These are phyloP conservation scores for Vinca minor DNA, from an alignment of 257 asterid genomes.

Conservation along the genomic window DNA sequence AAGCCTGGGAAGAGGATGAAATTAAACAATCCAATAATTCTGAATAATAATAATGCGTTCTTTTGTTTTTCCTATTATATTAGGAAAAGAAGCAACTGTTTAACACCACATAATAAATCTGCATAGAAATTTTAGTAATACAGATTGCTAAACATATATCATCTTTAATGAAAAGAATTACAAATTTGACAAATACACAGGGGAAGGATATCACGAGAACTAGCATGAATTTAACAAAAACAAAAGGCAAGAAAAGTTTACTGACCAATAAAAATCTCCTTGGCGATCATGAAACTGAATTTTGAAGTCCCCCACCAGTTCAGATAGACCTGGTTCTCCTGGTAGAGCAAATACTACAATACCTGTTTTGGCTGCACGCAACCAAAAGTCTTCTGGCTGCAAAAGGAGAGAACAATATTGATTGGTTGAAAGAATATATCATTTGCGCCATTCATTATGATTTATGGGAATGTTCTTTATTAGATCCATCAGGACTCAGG, in stretches of 20 bases:
- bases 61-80: too few relatives aligned
- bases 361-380: conserved; percentile 79
- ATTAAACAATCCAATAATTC: too few relatives aligned
- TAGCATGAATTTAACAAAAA: conserved; percentile 4
- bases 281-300: conserved; percentile 88
- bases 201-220: background rate
- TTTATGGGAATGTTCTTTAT: too few relatives aligned
- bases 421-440: background rate
- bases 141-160: background rate
- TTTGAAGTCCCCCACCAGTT: conserved; percentile 87
- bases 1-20: too few relatives aligned
- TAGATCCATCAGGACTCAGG: too few relatives aligned
- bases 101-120: too few relatives aligned
- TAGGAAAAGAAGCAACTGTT: too few relatives aligned
- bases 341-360: conserved; percentile 89
- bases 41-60: too few relatives aligned
- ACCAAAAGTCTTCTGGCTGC: conserved; percentile 97
- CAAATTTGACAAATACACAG: too few relatives aligned
- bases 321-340: conserved; percentile 90
- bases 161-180: too few relatives aligned
- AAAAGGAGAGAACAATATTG: conserved; percentile 7
- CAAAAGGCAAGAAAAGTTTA: conserved; percentile 15
- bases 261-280: conserved; percentile 95
- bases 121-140: background rate
- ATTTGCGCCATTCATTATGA: too few relatives aligned